Percentiles rank a stretch among this genome's conserved stretches.
Evolutionary conservation across 2,329 filamentous ascomycete species (phyloP).

Genomic region (Cadophora gregata): DNA sequence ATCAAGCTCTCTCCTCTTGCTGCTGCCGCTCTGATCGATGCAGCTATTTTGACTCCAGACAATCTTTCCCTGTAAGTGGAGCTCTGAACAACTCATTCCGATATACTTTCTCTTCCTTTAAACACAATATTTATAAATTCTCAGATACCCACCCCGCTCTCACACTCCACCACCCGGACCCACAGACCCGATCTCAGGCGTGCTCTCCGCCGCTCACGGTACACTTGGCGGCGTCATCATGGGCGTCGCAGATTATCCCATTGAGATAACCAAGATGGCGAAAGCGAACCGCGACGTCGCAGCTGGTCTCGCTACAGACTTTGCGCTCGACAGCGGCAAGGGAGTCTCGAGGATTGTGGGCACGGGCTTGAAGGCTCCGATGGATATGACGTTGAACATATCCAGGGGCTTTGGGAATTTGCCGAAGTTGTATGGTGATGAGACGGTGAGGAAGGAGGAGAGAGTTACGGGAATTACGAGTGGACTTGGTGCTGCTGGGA

Average conservation of each 20-base stretch:
- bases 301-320: slow-evolving; percentile 23
- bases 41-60: slow-evolving; percentile 10
- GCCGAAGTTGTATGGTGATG: slow-evolving; percentile 70
- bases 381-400: slow-evolving; percentile 61
- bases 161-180: slow-evolving; percentile 13
- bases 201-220: slow-evolving; percentile 25
- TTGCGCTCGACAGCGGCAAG: slow-evolving; percentile 29
- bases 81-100: not conserved
- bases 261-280: slow-evolving; percentile 28
- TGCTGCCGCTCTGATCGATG: slow-evolving; percentile 25
- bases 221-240: slow-evolving; percentile 30
- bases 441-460: slow-evolving; percentile 52
- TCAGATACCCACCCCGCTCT: slow-evolving; percentile 14
- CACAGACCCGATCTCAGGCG: slow-evolving; percentile 32
- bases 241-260: slow-evolving; percentile 31
- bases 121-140: not conserved
- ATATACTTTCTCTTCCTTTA: not conserved
- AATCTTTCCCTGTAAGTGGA: slow-evolving; percentile 26
- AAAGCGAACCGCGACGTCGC: slow-evolving; percentile 26
- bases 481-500: slow-evolving; percentile 33
- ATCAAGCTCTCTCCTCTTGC: slow-evolving; percentile 29
- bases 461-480: slow-evolving; percentile 30
- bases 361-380: slow-evolving; percentile 34
- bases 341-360: slow-evolving; percentile 36
- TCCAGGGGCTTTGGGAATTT: slow-evolving; percentile 74